phyloP scores from a whole-genome alignment of 495 filamentous ascomycete genomes.

The Tuber borchii region DNA sequence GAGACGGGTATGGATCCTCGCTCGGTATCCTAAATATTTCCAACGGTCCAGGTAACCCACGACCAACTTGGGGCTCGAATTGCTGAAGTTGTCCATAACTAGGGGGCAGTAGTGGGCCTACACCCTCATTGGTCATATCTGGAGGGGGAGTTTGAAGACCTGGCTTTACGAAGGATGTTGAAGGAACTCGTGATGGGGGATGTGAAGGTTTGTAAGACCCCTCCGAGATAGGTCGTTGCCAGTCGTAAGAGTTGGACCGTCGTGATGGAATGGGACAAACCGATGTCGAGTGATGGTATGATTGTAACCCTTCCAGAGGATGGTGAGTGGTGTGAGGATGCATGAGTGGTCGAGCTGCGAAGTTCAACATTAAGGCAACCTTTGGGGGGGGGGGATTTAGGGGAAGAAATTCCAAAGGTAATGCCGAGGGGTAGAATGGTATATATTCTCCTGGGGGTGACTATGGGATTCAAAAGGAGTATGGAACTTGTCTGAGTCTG shows the following conservation, averaged over 20 bases:
- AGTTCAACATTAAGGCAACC: constrained; percentile 35
- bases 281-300: constrained; percentile 10
- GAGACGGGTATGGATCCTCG: constrained; percentile 13
- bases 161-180: constrained; percentile 24
- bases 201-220: constrained; percentile 1
- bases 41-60: constrained; percentile 27
- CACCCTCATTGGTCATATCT: constrained; percentile 33
- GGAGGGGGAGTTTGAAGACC: constrained; percentile 39
- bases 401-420: constrained; percentile 36
- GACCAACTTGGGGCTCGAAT: constrained; percentile 38
- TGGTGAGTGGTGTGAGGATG: constrained; percentile 35
- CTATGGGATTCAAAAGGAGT: background rate
- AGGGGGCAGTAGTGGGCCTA: constrained; percentile 24
- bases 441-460: constrained; percentile 3
- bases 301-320: constrained; percentile 36
- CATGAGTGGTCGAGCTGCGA: constrained; percentile 37
- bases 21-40: constrained; percentile 27
- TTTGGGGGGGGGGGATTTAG: constrained; percentile 28
- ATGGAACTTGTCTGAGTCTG: background rate
- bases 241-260: background rate
- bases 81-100: constrained; percentile 35
- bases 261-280: background rate
- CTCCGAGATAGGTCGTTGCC: background rate
- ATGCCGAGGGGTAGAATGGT: constrained; percentile 20
- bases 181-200: constrained; percentile 24